Evolutionary conservation across 176 grass and related monocot genomes (phyloP).

Genomic region (Eremochloa ophiuroides): DNA sequence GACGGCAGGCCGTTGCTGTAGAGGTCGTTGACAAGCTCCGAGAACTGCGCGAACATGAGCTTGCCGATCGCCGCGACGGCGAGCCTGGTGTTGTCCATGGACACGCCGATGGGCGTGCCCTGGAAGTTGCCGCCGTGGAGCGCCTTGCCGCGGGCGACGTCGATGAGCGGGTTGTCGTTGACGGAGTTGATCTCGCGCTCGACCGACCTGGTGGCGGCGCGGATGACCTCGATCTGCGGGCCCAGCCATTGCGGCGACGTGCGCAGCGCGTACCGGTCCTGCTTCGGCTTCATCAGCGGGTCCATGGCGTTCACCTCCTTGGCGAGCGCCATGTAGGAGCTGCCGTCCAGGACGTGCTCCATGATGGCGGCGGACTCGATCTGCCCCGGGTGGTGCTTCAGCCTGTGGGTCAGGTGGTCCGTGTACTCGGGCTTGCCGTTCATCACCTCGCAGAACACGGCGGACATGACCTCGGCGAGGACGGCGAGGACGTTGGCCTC

Average conservation of each 20-base stretch:
- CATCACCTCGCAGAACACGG: conserved; percentile 89
- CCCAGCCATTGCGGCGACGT: conserved; percentile 94
- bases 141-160: conserved; percentile 74
- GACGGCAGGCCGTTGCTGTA: conserved; percentile 92
- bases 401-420: conserved; percentile 83
- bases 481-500: conserved; percentile 66
- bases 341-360: conserved; percentile 82
- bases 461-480: conserved; percentile 63
- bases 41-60: conserved; percentile 97
- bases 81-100: conserved; percentile 91
- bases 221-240: conserved; percentile 84
- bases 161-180: conserved; percentile 90
- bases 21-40: conserved; percentile 80
- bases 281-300: conserved; percentile 84
- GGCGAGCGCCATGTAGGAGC: conserved; percentile 68
- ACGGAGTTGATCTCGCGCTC: conserved; percentile 96
- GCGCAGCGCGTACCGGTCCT: conserved; percentile 88
- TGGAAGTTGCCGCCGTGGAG: conserved; percentile 95
- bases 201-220: conserved; percentile 60
- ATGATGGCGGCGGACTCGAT: conserved; percentile 91
- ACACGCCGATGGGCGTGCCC: conserved; percentile 86
- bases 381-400: conserved; percentile 92
- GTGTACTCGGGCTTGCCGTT: conserved; percentile 87
- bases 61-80: conserved; percentile 85
- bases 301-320: conserved; percentile 74